Evolutionary conservation across 352 stramenopile genomes (phyloP).

Genomic region (Globisporangium polare): DNA sequence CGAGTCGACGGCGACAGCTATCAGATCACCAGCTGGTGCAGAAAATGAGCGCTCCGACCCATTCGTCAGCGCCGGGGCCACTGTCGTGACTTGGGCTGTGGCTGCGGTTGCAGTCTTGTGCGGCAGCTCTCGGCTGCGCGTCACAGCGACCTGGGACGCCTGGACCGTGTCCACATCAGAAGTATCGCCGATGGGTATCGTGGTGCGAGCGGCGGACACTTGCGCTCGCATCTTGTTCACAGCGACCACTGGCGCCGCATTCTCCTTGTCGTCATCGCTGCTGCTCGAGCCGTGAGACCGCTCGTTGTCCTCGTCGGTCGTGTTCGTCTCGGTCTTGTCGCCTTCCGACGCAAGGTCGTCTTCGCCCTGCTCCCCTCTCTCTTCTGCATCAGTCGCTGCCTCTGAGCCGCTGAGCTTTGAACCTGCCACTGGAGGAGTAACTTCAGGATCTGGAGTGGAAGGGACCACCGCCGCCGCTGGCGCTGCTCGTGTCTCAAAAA

Average conservation of each 20-base stretch:
- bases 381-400: not conserved
- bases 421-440: not conserved
- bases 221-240: not conserved
- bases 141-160: not conserved
- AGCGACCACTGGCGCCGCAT: conserved; percentile 7
- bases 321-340: conserved; percentile 16
- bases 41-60: conserved; percentile 2
- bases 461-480: conserved; percentile 5
- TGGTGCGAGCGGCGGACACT: not conserved
- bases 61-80: not conserved
- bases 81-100: not conserved
- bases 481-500: conserved; percentile 19
- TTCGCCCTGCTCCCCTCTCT: not conserved
- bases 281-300: conserved; percentile 14
- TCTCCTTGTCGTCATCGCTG: conserved; percentile 42
- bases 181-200: not conserved
- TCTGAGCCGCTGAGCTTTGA: not conserved
- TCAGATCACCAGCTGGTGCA: conserved; percentile 4
- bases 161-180: not conserved
- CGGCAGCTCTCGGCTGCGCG: not conserved
- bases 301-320: conserved; percentile 16
- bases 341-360: conserved; percentile 10
- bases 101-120: conserved; percentile 1
- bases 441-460: conserved; percentile 1
- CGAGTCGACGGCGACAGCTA: not conserved